Percentiles rank a stretch among this genome's conserved stretches.
These are phyloP conservation scores for Sarocladium oryzae DNA, from an alignment of 2,329 filamentous ascomycete species.

Conservation along the genomic window DNA sequence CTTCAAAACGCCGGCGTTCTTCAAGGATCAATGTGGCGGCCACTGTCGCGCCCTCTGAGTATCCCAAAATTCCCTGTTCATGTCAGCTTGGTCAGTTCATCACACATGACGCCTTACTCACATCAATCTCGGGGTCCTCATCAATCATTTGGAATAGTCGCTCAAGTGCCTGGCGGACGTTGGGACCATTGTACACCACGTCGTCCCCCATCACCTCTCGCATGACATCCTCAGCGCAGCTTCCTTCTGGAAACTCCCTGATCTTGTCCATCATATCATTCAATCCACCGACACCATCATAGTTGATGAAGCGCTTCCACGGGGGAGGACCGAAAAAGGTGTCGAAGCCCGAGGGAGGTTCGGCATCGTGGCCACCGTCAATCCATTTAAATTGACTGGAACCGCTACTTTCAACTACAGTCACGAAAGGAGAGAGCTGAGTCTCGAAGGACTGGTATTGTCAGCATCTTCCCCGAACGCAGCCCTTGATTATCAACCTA, in stretches of 20 bases:
- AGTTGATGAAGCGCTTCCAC: conserved; percentile 31
- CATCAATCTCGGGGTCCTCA: conserved; percentile 27
- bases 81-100: not conserved
- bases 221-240: conserved; percentile 50
- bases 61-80: conserved; percentile 46
- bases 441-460: conserved; percentile 46
- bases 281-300: not conserved
- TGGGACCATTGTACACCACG: conserved; percentile 15
- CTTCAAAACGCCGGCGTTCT: conserved; percentile 27
- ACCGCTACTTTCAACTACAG: conserved; percentile 14
- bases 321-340: conserved; percentile 49
- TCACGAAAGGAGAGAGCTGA: conserved; percentile 35
- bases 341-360: conserved; percentile 47
- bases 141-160: conserved; percentile 34
- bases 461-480: not conserved
- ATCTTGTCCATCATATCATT: conserved; percentile 35
- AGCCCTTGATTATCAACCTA: conserved; percentile 24
- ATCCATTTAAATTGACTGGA: conserved; percentile 39
- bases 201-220: conserved; percentile 35
- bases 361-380: conserved; percentile 42
- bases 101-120: conserved; percentile 11
- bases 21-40: conserved; percentile 47
- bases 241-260: conserved; percentile 45
- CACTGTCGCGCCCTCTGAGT: conserved; percentile 53
- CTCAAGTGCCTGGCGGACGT: conserved; percentile 16